Evolutionary conservation across 805 yeast species (phyloP), one percentile per base, ranked within the genome.

Genomic region (Tanozyma kutaoensis): DNA sequence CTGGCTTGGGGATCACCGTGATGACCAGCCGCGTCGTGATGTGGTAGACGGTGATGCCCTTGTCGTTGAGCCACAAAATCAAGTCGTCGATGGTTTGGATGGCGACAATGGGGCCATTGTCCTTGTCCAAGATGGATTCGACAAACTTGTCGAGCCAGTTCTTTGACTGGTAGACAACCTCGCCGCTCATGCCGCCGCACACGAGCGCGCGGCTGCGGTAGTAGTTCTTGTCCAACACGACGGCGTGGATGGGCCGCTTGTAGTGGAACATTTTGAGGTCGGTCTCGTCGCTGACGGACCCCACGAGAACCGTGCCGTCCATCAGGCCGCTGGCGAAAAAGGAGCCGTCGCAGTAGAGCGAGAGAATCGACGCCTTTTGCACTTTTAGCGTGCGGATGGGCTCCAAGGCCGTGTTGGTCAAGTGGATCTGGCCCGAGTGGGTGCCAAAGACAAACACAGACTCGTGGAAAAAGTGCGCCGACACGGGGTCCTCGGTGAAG

Each of bases 161-260:
- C 36, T 75, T 64, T 21, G 76, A 76, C 1, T 93, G 77, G 25
- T 73, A 53, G 0, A 79, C 52, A 0, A 91, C 76, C 25, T 79
- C 72, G 0, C 96, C 96, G 6, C 85, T 76, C 55, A 76, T 84
- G 0, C 96, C 96, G 3, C 97, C 96, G 18, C 86, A 75, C 0
- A 84, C 61, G 39, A 85, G 88, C 8, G 76, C 62, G 30, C 71
- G 68, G 0, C 74, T 62, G 8, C 60, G 62, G 22, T 46, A 48
- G 46, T 82, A 91, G 30, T 75, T 69, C 8, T 72, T 71, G 38
- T 80, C 91, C 5, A 91, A 49, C 0, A 84, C 80, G 3, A 88
- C 93, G 0, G 93, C 74, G 44, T 85, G 93, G 0, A 91, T 67
- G 0, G 97, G 96, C 16, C 96, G 58, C 39, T 78, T 76, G 48